Evolutionary conservation across 345 rosid genomes (phyloP).

Genomic region (Linum usitatissimum): DNA sequence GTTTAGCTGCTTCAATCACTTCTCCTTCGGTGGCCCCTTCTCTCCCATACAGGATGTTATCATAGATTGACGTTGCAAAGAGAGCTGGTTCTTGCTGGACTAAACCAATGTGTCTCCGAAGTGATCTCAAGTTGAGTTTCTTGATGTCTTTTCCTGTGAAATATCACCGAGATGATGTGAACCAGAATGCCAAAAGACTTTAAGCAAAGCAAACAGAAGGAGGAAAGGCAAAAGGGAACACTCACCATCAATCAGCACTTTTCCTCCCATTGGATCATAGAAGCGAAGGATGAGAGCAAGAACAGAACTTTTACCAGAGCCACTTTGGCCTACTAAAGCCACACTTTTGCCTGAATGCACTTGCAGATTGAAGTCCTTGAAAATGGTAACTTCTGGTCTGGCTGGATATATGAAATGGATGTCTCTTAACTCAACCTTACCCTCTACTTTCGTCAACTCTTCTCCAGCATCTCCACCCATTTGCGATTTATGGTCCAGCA

Average conservation of each 20-base stretch:
- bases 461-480: constrained; percentile 55
- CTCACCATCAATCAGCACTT: constrained; percentile 82
- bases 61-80: constrained; percentile 71
- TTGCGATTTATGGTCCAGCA: constrained; percentile 63
- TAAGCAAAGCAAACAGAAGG: too few relatives aligned
- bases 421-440: constrained; percentile 56
- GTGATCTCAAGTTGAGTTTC: constrained; percentile 53
- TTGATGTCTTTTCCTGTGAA: constrained; percentile 59
- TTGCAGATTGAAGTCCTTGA: constrained; percentile 56
- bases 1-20: constrained; percentile 69
- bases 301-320: constrained; percentile 92
- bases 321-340: constrained; percentile 95
- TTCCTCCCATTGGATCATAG: constrained; percentile 78
- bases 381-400: constrained; percentile 68
- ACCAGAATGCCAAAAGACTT: not conserved
- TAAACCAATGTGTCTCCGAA: constrained; percentile 68
- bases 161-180: not conserved
- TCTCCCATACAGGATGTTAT: constrained; percentile 81
- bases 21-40: constrained; percentile 69
- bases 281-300: constrained; percentile 78
- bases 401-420: constrained; percentile 80
- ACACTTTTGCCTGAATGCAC: constrained; percentile 66
- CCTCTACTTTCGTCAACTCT: constrained; percentile 53
- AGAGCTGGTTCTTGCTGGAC: constrained; percentile 97
- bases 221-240: not conserved